phyloP scores from a whole-genome alignment of 805 yeast species.

The Scheffersomyces stipitis region DNA sequence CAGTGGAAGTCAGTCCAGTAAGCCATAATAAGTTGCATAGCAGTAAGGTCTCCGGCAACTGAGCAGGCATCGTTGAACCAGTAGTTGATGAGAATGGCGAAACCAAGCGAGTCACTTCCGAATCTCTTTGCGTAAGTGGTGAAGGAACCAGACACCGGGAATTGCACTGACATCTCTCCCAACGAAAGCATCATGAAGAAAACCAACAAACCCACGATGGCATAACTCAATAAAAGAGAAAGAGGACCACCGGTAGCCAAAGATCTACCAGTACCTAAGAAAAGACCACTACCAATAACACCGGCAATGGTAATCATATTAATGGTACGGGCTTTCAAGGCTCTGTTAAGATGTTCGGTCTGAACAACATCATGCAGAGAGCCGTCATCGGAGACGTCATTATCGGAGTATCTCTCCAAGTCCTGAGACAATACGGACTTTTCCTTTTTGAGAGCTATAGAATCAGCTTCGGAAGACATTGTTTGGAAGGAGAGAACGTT shows the following conservation, averaged over 20 bases:
- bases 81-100: slow-evolving; percentile 50
- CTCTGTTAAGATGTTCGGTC: slow-evolving; percentile 8
- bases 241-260: slow-evolving; percentile 33
- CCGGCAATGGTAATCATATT: slow-evolving; percentile 40
- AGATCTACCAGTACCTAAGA: slow-evolving; percentile 31
- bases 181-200: slow-evolving; percentile 53
- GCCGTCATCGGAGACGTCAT: neutral
- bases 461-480: neutral
- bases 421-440: neutral
- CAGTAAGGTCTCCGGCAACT: slow-evolving; percentile 49
- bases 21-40: slow-evolving; percentile 43
- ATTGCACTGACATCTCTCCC: slow-evolving; percentile 57
- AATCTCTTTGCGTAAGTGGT: slow-evolving; percentile 49
- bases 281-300: slow-evolving; percentile 36
- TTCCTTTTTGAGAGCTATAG: neutral
- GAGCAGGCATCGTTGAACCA: slow-evolving; percentile 53
- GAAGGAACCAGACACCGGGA: slow-evolving; percentile 58
- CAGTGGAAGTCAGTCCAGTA: slow-evolving; percentile 52
- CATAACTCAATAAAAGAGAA: slow-evolving; percentile 32
- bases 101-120: slow-evolving; percentile 52
- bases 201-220: slow-evolving; percentile 43
- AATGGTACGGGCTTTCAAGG: slow-evolving; percentile 20
- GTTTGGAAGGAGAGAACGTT: too few species aligned
- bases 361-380: neutral
- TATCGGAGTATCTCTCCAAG: neutral